Base-by-base conservation (phyloP, 306 rosid species). In the Begonia fuchsioides region DNA sequence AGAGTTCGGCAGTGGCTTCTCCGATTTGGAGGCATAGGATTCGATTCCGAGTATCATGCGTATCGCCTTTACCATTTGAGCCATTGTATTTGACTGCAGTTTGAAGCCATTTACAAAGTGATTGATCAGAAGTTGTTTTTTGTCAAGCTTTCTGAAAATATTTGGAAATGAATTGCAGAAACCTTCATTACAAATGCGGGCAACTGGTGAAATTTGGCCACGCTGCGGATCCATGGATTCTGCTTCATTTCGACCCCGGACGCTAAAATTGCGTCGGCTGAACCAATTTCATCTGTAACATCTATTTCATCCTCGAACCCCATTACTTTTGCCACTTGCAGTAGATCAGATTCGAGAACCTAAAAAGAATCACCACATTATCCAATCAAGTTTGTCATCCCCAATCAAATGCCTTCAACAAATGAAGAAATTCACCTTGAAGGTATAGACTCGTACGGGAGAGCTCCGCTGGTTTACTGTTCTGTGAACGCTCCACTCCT, bases 101-200 rank as follows among this genome's bases (percentile, higher is more conserved):
- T 20, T 20, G 5, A 20, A 20, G 32, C 32, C 5, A 20, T 20
- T 20, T 20, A 6, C 32, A 20, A 20, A 20, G 5, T 20, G 32
- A 3, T 20, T 20, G 32, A 20, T 20, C 32, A 20, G 5, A 20
- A 6, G 3, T 20, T 3, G 3, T 20, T 20, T 20, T 20, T 20
- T 20, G 5, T 20, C 5, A 20, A 20, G 32, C 32, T 20, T 20
- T 20, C 32, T 38, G 52, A 49, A 40, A 10, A 3, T 40, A 10
- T 2, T 46, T 41, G 40, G 51, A 65, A 56, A 55, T 44, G 16
- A 56, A 35, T 44, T 60, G 17, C 9, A 50, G 52, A 12, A 50
- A 85, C 98, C 94, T 85, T 92, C 71, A 85, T 80, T 54, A 85
- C 96, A 75, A 79, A 92, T 52, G 82, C 64, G 43, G 96, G 98